These are phyloP conservation scores for Mortierella sp. DNA, from an alignment of 371 early-diverging fungal species.

Conservation along the genomic window DNA sequence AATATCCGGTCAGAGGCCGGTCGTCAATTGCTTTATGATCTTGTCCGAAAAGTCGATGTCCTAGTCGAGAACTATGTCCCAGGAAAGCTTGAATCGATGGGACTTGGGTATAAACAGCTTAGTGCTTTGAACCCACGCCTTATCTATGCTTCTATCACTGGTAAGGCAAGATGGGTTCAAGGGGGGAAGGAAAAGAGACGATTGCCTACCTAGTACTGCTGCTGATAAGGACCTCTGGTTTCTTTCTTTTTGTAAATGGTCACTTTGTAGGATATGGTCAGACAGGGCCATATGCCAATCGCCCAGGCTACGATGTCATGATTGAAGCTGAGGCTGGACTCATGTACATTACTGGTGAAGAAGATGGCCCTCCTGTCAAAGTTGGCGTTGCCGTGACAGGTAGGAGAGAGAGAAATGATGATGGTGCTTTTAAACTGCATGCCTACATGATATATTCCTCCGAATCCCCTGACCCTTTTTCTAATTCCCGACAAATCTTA, in stretches of 20 bases:
- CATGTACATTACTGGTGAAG: constrained; percentile 96
- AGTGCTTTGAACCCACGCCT: constrained; percentile 77
- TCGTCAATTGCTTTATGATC: constrained; percentile 67
- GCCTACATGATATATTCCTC: constrained; percentile 4
- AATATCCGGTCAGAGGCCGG: constrained; percentile 82
- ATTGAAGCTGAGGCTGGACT: constrained; percentile 93
- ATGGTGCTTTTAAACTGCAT: too few relatives aligned
- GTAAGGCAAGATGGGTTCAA: constrained; percentile 29
- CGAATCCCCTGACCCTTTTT: too few relatives aligned
- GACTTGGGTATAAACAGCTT: constrained; percentile 81
- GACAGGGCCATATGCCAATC: constrained; percentile 81
- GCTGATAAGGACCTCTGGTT: not conserved
- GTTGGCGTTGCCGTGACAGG: constrained; percentile 96
- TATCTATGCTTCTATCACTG: constrained; percentile 90
- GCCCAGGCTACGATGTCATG: constrained; percentile 95
- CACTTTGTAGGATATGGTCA: constrained; percentile 79
- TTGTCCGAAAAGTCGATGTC: constrained; percentile 80
- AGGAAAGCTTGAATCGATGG: constrained; percentile 81
- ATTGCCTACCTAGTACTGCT: not conserved
- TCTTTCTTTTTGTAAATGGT: not conserved
- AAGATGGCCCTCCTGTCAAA: constrained; percentile 86
- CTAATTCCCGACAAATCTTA: too few relatives aligned
- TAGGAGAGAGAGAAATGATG: constrained; percentile 47
- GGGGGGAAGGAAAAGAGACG: not conserved
- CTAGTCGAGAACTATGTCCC: constrained; percentile 94